Conservation (phyloP, 1,284 basidiomycete species). For the Clitocybe nebularis region DNA sequence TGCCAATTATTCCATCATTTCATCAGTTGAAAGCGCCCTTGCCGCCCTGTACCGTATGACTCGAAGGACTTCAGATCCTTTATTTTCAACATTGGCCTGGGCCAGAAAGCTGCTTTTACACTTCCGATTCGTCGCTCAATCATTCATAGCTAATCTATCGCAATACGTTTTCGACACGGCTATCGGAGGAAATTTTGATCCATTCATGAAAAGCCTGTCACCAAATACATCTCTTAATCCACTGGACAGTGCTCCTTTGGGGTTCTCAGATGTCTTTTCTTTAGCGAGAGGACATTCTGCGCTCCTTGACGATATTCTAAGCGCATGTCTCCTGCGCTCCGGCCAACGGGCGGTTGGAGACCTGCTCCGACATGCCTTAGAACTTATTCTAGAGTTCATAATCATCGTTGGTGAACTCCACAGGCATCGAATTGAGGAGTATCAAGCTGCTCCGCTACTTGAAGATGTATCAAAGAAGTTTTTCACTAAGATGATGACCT, state of each 20-base stretch:
- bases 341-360: slow-evolving; percentile 67
- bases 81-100: slow-evolving; percentile 58
- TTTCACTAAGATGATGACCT: slow-evolving; percentile 45
- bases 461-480: slow-evolving; percentile 55
- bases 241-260: slow-evolving; percentile 19
- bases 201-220: slow-evolving; percentile 52
- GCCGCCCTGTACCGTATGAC: slow-evolving; percentile 65
- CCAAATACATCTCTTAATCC: slow-evolving; percentile 16
- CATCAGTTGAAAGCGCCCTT: slow-evolving; percentile 66
- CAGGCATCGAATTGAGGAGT: slow-evolving; percentile 51
- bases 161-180: slow-evolving; percentile 75
- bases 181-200: slow-evolving; percentile 70
- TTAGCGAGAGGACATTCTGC: slow-evolving; percentile 67
- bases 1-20: background rate
- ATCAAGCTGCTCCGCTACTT: slow-evolving; percentile 52
- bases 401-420: slow-evolving; percentile 63
- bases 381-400: slow-evolving; percentile 68
- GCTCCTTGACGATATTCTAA: slow-evolving; percentile 72
- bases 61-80: slow-evolving; percentile 32
- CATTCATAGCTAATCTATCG: slow-evolving; percentile 62
- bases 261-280: slow-evolving; percentile 72
- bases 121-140: slow-evolving; percentile 70
- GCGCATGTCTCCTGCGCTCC: slow-evolving; percentile 73
- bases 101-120: slow-evolving; percentile 54
- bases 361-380: slow-evolving; percentile 61